Evolutionary conservation across 2,329 filamentous ascomycete genomes (phyloP), one percentile per base, ranked within the genome.

Genomic region (Microdochium paspali): DNA sequence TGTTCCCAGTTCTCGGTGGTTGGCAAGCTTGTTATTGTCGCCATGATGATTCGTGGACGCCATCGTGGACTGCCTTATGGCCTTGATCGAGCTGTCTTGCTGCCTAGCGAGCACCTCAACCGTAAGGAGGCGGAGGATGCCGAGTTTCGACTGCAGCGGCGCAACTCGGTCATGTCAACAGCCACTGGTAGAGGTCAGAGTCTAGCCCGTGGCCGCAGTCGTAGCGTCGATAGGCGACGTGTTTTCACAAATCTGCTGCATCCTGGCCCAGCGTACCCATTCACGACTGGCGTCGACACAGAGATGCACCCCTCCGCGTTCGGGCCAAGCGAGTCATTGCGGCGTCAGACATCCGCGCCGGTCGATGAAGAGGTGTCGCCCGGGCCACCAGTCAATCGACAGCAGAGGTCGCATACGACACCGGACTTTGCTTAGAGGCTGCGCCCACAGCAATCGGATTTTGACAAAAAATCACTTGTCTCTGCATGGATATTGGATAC

Each of bases 1-100:
- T 90, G 81, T 26, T 84, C 79, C 0, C 80, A 96, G 56, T 96
- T 98, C 64, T 80, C 76, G 12, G 76, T 83, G 0, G 66, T 95
- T 64, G 89, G 61, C 65, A 86, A 85, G 58, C 73, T 86, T 2
- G 75, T 85, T 53, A 79, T 85, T 46, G 74, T 85, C 49, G 79
- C 79, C 25, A 84, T 85, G 80, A 77, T 83, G 66, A 77, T 85
- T 48, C 81, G 82, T 62, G 82, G 82, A 5, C 77, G 82, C 2
- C 82, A 85, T 57, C 79, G 82, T 60, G 82, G 82, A 47, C 66
- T 86, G 3, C 82, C 82, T 1, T 85, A 85, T 56, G 80, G 79
- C 3, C 72, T 84, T 2, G 78, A 82, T 56, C 71, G 77, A n/a
- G 78, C 78, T 43, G 76, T 82, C 10, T 66, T 81, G 10, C 63